Evolutionary conservation across 176 grass and related monocot species (phyloP), one percentile per base, ranked within the genome.

Genomic region (Leersia perrieri): DNA sequence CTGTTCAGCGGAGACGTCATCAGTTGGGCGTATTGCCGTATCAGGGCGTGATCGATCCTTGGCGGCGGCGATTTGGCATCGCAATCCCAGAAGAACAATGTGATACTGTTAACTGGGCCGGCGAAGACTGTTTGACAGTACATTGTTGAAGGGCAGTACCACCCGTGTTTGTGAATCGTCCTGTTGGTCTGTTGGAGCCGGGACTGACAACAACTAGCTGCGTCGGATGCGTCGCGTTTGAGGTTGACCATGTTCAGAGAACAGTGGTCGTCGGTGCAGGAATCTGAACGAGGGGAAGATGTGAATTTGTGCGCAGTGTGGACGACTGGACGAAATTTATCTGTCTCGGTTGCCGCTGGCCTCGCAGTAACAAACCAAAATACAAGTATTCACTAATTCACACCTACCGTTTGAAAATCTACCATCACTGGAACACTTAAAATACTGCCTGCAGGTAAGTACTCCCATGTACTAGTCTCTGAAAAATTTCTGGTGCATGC

Each of bases 401-500:
- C 49, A 53, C 28, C 5, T 5, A n/a, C n/a, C n/a, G 44, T 31
- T 16, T 27, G 61, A 9, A 60, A 22, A 44, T 20, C 32, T 20
- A 38, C 28, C 7, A 13, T 11, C 35, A 60, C 60, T 4, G 74
- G 70, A 7, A 26, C 33, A 35, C 65, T 42, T n/a, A 35, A 70
- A 61, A 28, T 33, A 76, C 44, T 28, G 5, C 27, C 33, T 22
- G 29, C 28, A 45, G 18, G 5, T 41, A 40, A 41, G 3, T 6
- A 0, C 27, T 28, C 2, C 10, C 9, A 26, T 22, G 49, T 20
- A 53, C 6, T 20, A 53, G 16, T 71, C 62, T 7, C 33, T 31
- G 40, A 36, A 70, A 39, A 63, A 72, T 39, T 35, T 27, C 18
- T 2, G 71, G 63, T 75, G 70, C 78, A 76, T 75, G 68, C 33